Evolutionary conservation across 2,329 filamentous ascomycete species (phyloP), one percentile per base, ranked within the genome.

Genomic region (Trichoderma brevicompactum): DNA sequence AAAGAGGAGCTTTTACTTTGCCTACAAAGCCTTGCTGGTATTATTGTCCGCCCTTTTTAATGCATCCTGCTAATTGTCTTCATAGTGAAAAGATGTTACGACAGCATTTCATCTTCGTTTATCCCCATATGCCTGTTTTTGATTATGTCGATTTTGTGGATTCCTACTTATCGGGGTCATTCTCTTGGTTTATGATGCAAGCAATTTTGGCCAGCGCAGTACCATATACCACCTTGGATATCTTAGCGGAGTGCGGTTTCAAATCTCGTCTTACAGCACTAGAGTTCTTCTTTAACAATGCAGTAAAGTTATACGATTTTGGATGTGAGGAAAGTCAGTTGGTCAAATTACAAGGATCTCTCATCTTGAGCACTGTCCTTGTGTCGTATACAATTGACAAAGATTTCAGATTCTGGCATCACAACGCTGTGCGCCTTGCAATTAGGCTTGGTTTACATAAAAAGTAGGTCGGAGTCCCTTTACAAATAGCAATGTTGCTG

Each of bases 151-250:
- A 19, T 12, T 56, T 56, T 3, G 5, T 56, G 40, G 40, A 44
- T 8, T 44, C 38, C 28, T 55, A 55, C 38, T n/a, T 28, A 4
- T 28, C 53, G 3, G 53, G 53, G 8, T 28, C 36, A n/a, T 55
- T 32, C 7, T 55, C 53, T 2, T 55, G 53, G 53, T 55, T 55
- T 12, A n/a, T 55, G 53, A 55, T 55, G 38, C 53, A 55, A 36
- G 13, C 53, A 43, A 7, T 55, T 13, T n/a, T 55, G 0, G 53
- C 53, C 12, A 8, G 5, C 5, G 53, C 53, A 19, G 53, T 55
- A 23, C 53, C 53, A 7, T 55, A 41, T 32, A 55, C 36, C 15
- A 5, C 38, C 12, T 23, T 55, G 19, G 53, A 55, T 1, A 13
- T 55, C 10, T 32, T 55, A 7, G 28, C 2, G 28, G 53, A 43